A percentile compares a stretch with the other conserved stretches of the same genome.
Conservation (phyloP, 2,329 filamentous ascomycete species). For the Cladorrhinum sp. region DNA sequence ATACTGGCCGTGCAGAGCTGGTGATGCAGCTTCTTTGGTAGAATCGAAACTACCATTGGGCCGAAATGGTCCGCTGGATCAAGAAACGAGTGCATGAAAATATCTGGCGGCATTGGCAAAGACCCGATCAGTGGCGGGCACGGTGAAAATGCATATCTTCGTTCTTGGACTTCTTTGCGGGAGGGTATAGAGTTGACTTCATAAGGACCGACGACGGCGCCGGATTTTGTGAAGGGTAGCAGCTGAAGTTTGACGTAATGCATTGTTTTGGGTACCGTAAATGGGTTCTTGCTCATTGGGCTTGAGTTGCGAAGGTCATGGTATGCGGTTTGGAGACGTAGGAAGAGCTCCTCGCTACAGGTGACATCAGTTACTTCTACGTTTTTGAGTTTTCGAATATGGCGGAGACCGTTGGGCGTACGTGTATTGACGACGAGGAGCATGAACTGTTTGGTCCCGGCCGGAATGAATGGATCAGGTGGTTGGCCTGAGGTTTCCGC, state of each 20-base stretch:
- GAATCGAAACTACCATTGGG: constrained; percentile 2
- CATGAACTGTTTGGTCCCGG: constrained; percentile 20
- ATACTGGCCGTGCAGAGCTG: background rate
- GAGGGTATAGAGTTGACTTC: constrained; percentile 19
- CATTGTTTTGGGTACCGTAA: constrained; percentile 20
- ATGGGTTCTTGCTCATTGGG: constrained; percentile 1
- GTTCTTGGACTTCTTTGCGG: constrained; percentile 12
- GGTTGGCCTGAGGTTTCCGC: background rate
- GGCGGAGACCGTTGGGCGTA: background rate
- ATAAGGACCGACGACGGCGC: constrained; percentile 22
- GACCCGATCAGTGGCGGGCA: constrained; percentile 20
- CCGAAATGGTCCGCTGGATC: constrained; percentile 23
- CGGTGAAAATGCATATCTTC: constrained; percentile 20
- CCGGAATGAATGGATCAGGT: constrained; percentile 5
- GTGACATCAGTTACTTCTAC: constrained; percentile 20
- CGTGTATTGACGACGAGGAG: constrained; percentile 24
- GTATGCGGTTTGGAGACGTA: constrained; percentile 15
- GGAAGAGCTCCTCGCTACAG: constrained; percentile 13
- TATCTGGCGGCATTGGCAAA: constrained; percentile 21
- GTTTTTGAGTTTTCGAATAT: constrained; percentile 15
- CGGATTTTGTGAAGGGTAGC: constrained; percentile 15
- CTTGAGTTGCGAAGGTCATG: constrained; percentile 3
- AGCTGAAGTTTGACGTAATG: constrained; percentile 25
- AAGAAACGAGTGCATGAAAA: constrained; percentile 27
- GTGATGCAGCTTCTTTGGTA: constrained; percentile 16